Conservation (phyloP, 179 eudicot species). For the Heliamphora pulchella region DNA sequence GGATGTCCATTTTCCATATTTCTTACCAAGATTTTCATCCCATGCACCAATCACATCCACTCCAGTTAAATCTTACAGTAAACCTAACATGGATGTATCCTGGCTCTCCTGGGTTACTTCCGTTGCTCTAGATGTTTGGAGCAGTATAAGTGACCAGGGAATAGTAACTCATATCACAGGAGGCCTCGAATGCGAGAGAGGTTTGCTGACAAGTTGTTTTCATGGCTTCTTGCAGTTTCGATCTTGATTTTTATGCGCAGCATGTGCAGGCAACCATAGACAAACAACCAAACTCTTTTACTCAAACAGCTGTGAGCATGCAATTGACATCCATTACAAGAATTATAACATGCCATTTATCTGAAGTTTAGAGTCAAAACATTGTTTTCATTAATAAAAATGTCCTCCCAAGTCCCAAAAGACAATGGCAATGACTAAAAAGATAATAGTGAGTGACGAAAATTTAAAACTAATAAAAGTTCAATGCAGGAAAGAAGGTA, state of each 20-base stretch:
- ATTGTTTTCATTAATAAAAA: background rate
- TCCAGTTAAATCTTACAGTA: background rate
- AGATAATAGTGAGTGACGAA: background rate
- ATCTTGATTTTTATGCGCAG: too few species aligned
- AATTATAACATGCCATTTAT: background rate
- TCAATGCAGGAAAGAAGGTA: background rate
- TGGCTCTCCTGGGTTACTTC: too few species aligned
- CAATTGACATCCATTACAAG: background rate
- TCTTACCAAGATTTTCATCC: background rate
- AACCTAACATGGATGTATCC: background rate
- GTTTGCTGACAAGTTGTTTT: too few species aligned
- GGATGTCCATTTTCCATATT: background rate
- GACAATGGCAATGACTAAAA: background rate
- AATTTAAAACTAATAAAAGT: background rate
- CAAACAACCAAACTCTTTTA: background rate
- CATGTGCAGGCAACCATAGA: background rate
- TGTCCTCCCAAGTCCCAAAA: background rate
- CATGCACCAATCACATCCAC: background rate
- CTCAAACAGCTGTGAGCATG: background rate
- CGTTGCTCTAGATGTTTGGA: too few species aligned
- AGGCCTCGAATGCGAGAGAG: too few species aligned
- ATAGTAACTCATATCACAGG: too few species aligned
- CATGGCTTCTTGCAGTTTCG: too few species aligned
- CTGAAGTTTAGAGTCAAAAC: background rate
- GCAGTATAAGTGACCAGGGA: too few species aligned